Evolutionary conservation across 1,284 basidiomycete species (phyloP), one percentile per base, ranked within the genome.

Genomic region (Gomphus bonarii): DNA sequence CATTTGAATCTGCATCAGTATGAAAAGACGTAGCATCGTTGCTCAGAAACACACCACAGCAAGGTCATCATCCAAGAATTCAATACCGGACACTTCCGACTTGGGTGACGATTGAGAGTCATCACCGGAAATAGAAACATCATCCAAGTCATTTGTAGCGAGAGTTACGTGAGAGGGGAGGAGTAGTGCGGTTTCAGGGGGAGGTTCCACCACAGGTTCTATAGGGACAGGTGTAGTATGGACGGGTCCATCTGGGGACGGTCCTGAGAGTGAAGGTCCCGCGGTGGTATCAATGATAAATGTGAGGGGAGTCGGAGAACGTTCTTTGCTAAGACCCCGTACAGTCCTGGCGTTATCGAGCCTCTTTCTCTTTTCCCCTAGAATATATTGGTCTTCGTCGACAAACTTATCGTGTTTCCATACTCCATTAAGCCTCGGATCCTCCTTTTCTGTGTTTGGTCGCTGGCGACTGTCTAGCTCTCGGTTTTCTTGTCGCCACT

Each of bases 1-100:
- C 22, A 48, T 60, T n/a, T 20, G 48, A 16, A 43, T 58, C 35
- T 36, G 44, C 49, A 40, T 46, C 28, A 50, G 3, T 25, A 44
- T 43, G 43, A 47, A 3, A 35, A n/a, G 47, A 54, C 33, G 12
- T 25, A 8, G 33, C 47, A 12, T 3, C 16, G 40, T 35, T 22
- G 38, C 16, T 11, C 33, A 16, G 11, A 20, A 12, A 63, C 74
- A 35, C 58, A 85, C 85, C 70, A 75, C 78, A 25, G 73, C 70
- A 63, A 82, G 80, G 58, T 85, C 84, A 60, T 82, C 84, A 63
- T 88, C 85, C 40, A 89, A 70, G 64, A 85, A 87, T 57, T 88
- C 80, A 60, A 89, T 88, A 62, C 79, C 85, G 61, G 78, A 74
- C n/a, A 60, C 63, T n/a, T 70, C 68, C 0, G 74, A 73, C 25